phyloP scores from a whole-genome alignment of 108 stramenopile species.

The Poteriospumella lacustris region DNA sequence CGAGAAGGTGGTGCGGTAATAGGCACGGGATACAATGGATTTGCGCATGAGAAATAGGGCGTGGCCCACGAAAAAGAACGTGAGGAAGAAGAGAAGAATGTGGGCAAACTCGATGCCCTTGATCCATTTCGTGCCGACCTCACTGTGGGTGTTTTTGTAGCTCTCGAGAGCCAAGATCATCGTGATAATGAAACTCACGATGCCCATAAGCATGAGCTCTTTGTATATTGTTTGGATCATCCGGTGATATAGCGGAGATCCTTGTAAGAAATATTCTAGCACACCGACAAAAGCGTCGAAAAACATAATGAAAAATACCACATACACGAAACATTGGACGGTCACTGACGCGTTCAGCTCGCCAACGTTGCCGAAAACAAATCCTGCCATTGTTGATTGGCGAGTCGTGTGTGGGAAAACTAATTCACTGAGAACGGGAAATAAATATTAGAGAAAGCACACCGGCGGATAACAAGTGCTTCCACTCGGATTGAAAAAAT shows the following conservation, averaged over 20 bases:
- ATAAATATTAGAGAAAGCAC: no score
- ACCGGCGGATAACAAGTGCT: no score
- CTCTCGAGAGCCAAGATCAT: conserved; percentile 2
- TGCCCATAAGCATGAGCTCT: conserved; percentile 25
- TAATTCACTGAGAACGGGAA: no score
- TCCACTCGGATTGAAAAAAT: no score
- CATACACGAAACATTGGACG: background rate
- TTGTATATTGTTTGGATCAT: conserved; percentile 28
- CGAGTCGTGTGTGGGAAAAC: no score
- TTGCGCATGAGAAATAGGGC: conserved; percentile 16
- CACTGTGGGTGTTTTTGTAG: no score
- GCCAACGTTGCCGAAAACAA: background rate
- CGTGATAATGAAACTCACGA: conserved; percentile 12
- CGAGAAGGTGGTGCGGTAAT: no score
- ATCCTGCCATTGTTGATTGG: conserved; percentile 25
- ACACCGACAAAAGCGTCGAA: background rate
- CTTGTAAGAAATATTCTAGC: background rate
- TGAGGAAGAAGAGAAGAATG: conserved; percentile 17
- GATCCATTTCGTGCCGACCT: conserved; percentile 13
- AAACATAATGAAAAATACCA: background rate
- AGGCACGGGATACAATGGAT: background rate
- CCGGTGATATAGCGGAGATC: conserved; percentile 5
- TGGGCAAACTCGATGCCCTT: conserved; percentile 6
- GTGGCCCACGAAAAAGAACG: conserved; percentile 20
- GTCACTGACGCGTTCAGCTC: background rate